These are phyloP conservation scores for Collybia nuda DNA, from an alignment of 768 basidiomycete species.

Conservation along the genomic window DNA sequence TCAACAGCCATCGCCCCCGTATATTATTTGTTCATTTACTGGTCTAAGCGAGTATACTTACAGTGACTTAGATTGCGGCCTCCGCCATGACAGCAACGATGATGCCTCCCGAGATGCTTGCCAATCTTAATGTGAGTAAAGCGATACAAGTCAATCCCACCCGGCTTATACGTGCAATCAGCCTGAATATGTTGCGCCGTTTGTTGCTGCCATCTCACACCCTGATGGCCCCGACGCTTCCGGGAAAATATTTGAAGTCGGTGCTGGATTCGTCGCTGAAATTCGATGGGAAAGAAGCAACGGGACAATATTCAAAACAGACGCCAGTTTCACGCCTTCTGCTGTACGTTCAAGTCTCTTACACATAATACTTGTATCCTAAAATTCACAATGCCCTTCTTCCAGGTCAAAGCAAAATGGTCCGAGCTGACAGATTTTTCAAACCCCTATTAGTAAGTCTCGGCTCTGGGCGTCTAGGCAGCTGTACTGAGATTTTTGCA, in stretches of 20 bases:
- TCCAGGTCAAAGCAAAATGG: constrained; percentile 83
- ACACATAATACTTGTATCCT: neutral
- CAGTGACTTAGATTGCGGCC: constrained; percentile 72
- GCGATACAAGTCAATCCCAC: neutral
- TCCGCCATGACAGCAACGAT: constrained; percentile 95
- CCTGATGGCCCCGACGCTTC: constrained; percentile 79
- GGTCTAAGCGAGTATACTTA: neutral
- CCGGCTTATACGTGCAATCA: constrained; percentile 23
- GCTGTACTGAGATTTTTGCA: constrained; percentile 26
- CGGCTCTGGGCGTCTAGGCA: neutral
- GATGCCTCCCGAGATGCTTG: constrained; percentile 93
- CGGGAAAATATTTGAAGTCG: constrained; percentile 88
- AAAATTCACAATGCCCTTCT: neutral
- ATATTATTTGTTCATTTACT: constrained; percentile 19
- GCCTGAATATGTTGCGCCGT: constrained; percentile 92
- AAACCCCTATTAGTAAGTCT: constrained; percentile 64
- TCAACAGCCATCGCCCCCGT: constrained; percentile 90
- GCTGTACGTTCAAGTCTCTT: constrained; percentile 54
- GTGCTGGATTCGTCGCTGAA: constrained; percentile 90
- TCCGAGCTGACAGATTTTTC: constrained; percentile 77
- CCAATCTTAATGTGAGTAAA: constrained; percentile 69
- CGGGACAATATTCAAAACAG: constrained; percentile 87
- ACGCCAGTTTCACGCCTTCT: constrained; percentile 89
- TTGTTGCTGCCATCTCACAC: constrained; percentile 86
- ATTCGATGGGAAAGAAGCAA: constrained; percentile 91